Conservation (phyloP, 2,329 filamentous ascomycete species). For the Talaromyces sp. region DNA sequence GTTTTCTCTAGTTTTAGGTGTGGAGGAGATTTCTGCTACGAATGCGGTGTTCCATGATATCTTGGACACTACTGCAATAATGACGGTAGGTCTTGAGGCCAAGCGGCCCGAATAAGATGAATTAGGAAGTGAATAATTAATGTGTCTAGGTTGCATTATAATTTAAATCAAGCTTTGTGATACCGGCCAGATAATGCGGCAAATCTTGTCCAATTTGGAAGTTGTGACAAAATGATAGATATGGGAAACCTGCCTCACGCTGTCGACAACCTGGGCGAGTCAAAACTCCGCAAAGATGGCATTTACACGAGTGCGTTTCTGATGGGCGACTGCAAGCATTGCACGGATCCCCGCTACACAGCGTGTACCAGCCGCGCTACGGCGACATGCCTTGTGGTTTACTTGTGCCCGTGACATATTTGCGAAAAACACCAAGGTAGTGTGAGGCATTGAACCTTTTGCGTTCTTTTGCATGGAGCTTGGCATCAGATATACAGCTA, state of each 20-base stretch:
- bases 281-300: background rate
- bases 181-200: background rate
- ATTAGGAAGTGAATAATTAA: background rate
- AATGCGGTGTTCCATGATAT: background rate
- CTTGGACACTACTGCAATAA: too few species aligned
- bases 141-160: background rate
- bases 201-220: background rate
- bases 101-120: background rate
- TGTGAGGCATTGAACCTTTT: background rate
- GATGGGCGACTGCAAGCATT: background rate
- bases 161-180: background rate
- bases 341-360: background rate
- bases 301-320: background rate
- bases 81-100: background rate
- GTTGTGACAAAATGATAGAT: background rate
- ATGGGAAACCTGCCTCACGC: background rate
- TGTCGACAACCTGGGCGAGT: background rate
- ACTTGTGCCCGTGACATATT: background rate
- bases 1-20: background rate
- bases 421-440: background rate
- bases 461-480: background rate
- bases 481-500: background rate
- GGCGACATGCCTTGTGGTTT: background rate
- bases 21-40: background rate
- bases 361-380: background rate